Evolutionary conservation across 2,329 filamentous ascomycete genomes (phyloP).

Genomic region (Apiospora kogelbergensis): DNA sequence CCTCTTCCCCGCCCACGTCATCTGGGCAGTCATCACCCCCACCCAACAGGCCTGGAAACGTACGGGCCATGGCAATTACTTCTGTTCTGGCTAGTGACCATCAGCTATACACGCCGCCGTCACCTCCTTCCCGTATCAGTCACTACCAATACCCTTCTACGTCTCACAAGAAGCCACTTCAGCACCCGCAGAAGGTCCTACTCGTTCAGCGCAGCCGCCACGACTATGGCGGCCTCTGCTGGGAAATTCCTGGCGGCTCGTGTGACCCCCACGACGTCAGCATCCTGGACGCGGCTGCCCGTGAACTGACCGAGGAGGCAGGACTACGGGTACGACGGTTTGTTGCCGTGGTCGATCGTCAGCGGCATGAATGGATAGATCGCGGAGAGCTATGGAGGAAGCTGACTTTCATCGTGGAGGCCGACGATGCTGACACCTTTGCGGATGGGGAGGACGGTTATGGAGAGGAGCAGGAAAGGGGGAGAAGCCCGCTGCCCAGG

Average conservation of each 20-base stretch:
- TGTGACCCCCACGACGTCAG: slow-evolving; percentile 41
- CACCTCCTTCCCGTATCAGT: background rate
- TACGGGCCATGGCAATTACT: too few relatives aligned
- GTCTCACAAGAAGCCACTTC: background rate
- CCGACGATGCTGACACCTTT: background rate
- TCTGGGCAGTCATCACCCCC: background rate
- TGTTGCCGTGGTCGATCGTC: slow-evolving; percentile 37
- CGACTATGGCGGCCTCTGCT: slow-evolving; percentile 44
- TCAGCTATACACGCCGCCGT: background rate
- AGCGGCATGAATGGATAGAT: slow-evolving; percentile 33
- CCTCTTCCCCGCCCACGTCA: background rate
- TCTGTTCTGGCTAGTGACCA: background rate
- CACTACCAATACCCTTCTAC: background rate
- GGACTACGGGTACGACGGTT: slow-evolving; percentile 20
- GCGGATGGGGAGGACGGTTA: background rate
- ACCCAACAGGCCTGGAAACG: background rate
- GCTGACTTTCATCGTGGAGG: slow-evolving; percentile 18
- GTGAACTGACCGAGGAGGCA: slow-evolving; percentile 45
- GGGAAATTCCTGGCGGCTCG: slow-evolving; percentile 52
- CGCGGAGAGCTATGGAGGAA: slow-evolving; percentile 16
- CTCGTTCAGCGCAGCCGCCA: slow-evolving; percentile 46
- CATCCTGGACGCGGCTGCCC: slow-evolving; percentile 42
- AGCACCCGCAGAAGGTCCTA: slow-evolving; percentile 30
- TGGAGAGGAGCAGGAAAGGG: background rate
- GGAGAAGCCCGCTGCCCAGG: background rate